Evolutionary conservation across 2,329 filamentous ascomycete species (phyloP).

Genomic region (Chaetomium sp.): DNA sequence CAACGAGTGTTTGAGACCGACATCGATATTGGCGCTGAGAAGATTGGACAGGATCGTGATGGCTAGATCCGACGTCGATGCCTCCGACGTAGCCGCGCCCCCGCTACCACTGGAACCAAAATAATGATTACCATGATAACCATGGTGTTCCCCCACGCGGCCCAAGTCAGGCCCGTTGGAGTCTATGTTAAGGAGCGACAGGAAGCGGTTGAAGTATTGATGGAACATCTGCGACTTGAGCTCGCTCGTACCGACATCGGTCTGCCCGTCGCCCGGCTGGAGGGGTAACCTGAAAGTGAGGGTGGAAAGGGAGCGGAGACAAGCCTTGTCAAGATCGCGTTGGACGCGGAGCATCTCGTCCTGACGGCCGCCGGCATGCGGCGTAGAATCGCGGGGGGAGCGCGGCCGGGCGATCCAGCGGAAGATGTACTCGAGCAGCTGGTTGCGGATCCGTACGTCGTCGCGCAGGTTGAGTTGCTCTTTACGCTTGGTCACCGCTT

Average conservation of each 20-base stretch:
- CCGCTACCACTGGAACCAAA: slow-evolving; percentile 37
- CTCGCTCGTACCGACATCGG: slow-evolving; percentile 67
- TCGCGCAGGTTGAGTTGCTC: slow-evolving; percentile 69
- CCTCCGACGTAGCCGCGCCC: slow-evolving; percentile 48
- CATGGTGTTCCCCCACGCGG: slow-evolving; percentile 35
- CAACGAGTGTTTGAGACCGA: slow-evolving; percentile 69
- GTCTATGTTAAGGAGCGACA: slow-evolving; percentile 65
- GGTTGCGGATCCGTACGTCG: slow-evolving; percentile 69
- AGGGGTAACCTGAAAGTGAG: slow-evolving; percentile 67
- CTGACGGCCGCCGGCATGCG: slow-evolving; percentile 46
- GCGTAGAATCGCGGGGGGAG: slow-evolving; percentile 51
- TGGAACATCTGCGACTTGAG: slow-evolving; percentile 72
- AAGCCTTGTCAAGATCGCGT: slow-evolving; percentile 66
- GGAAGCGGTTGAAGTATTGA: slow-evolving; percentile 69
- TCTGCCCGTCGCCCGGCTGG: slow-evolving; percentile 66
- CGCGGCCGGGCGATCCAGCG: slow-evolving; percentile 67
- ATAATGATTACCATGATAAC: slow-evolving; percentile 23
- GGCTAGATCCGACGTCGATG: slow-evolving; percentile 62
- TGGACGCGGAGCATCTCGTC: slow-evolving; percentile 63
- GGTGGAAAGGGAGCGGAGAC: slow-evolving; percentile 65
- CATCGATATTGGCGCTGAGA: slow-evolving; percentile 70
- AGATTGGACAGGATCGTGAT: slow-evolving; percentile 70
- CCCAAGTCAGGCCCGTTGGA: slow-evolving; percentile 43
- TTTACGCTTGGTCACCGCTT: slow-evolving; percentile 65
- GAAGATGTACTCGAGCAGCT: slow-evolving; percentile 68